These are phyloP conservation scores for Trametes coccinea DNA, from an alignment of 768 basidiomycete species.

Conservation along the genomic window DNA sequence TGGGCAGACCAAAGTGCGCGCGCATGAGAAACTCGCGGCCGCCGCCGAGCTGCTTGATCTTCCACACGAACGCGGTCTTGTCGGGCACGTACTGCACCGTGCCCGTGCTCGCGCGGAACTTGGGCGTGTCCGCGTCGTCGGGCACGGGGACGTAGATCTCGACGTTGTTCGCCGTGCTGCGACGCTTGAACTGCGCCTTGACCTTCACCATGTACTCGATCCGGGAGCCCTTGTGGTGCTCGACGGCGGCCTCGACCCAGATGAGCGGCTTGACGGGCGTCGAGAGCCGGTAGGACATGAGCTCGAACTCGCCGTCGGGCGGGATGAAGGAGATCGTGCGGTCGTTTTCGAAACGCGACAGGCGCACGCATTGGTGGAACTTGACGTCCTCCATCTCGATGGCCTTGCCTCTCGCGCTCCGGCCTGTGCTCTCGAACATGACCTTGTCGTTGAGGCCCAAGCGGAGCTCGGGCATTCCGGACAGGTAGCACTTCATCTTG, in stretches of 20 bases:
- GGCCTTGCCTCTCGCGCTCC: conserved; percentile 94
- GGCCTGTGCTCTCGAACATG: conserved; percentile 97
- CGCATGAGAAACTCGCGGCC: conserved; percentile 97
- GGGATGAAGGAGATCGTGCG: conserved; percentile 99
- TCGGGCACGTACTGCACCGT: conserved; percentile 97
- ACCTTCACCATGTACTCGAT: conserved; percentile 96
- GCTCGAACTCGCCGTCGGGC: conserved; percentile 97
- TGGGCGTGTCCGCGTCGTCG: conserved; percentile 96
- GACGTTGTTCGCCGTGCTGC: conserved; percentile 97
- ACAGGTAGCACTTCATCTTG: conserved; percentile 99
- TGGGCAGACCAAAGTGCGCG: conserved; percentile 95
- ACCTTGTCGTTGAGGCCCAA: conserved; percentile 98
- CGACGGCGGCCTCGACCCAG: conserved; percentile 94
- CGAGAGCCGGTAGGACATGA: conserved; percentile 96
- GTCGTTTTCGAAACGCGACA: conserved; percentile 97
- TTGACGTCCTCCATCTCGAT: conserved; percentile 99
- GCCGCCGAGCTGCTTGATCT: conserved; percentile 97
- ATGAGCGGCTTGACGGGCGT: conserved; percentile 96
- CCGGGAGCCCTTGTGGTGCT: conserved; percentile 89
- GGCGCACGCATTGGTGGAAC: conserved; percentile 98
- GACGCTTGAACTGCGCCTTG: conserved; percentile 95
- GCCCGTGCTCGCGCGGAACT: conserved; percentile 94
- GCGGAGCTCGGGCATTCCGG: conserved; percentile 98
- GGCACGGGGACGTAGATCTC: conserved; percentile 99
- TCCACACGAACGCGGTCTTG: conserved; percentile 98